phyloP scores from a whole-genome alignment of 352 stramenopile species.

The Hyaloperonospora brassicae region DNA sequence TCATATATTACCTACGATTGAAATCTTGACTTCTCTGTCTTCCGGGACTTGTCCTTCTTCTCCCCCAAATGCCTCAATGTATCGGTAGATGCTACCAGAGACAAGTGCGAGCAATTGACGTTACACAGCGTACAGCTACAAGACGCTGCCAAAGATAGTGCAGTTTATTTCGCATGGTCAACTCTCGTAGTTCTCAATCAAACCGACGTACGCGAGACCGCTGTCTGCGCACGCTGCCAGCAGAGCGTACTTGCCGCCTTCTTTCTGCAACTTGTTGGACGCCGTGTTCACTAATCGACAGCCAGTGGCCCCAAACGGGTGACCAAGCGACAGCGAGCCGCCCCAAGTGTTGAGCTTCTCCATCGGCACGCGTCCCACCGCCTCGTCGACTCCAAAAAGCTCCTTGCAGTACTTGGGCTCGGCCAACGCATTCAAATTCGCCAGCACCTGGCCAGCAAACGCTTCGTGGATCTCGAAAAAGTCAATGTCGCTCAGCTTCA shows the following conservation, averaged over 20 bases:
- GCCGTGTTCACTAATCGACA: constrained; percentile 94
- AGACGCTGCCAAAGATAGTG: constrained; percentile 7
- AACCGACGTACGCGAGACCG: constrained; percentile 91
- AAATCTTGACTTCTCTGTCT: background rate
- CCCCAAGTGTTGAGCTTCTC: constrained; percentile 97
- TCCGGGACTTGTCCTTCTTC: too few species aligned
- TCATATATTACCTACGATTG: background rate
- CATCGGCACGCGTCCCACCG: constrained; percentile 88
- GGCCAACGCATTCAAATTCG: constrained; percentile 94
- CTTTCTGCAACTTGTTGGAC: constrained; percentile 93
- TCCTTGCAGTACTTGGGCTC: constrained; percentile 93
- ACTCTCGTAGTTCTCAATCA: constrained; percentile 88
- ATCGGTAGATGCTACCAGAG: too few species aligned
- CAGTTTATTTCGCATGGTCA: constrained; percentile 18
- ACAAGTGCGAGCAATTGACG: too few species aligned
- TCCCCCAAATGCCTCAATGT: too few species aligned
- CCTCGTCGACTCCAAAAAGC: constrained; percentile 85
- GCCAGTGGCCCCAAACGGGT: constrained; percentile 97
- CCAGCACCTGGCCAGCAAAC: constrained; percentile 97
- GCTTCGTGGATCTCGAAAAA: constrained; percentile 99
- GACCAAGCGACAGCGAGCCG: constrained; percentile 92
- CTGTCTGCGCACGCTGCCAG: constrained; percentile 96
- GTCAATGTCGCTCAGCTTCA: constrained; percentile 92
- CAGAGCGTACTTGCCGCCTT: constrained; percentile 93
- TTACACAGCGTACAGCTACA: background rate